Conservation (phyloP, 306 rosid species). For the Sicyos edulis region DNA sequence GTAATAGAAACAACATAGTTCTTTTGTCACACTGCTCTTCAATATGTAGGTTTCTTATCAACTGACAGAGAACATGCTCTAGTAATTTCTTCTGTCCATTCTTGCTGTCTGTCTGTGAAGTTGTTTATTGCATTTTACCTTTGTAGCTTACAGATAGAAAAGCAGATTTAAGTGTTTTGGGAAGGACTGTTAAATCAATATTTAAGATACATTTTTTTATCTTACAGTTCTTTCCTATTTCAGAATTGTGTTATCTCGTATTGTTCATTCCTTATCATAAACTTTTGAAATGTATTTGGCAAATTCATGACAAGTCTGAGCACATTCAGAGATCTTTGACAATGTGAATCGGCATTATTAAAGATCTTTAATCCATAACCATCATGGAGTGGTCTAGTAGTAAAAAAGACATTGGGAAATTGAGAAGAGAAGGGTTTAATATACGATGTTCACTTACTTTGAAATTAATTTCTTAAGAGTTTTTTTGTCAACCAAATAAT, state of each 20-base stretch:
- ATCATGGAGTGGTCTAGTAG: too few species aligned
- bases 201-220: background rate
- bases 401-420: too few species aligned
- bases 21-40: background rate
- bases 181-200: background rate
- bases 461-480: too few species aligned
- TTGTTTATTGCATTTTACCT: background rate
- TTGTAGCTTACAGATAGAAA: constrained; percentile 9
- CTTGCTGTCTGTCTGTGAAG: background rate
- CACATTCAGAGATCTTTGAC: constrained; percentile 68
- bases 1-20: constrained; percentile 7
- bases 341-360: too few species aligned
- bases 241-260: constrained; percentile 41
- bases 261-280: constrained; percentile 47
- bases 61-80: background rate
- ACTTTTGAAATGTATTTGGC: constrained; percentile 52
- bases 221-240: background rate
- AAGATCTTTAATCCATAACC: too few species aligned
- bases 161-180: background rate
- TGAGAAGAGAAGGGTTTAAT: too few species aligned
- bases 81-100: background rate
- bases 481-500: too few species aligned
- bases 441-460: too few species aligned
- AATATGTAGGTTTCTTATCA: background rate
- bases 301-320: constrained; percentile 68